Percentiles rank a stretch among this genome's conserved stretches.
Conservation (phyloP, 2,329 filamentous ascomycete genomes). For the Trichoderma aggressivum region DNA sequence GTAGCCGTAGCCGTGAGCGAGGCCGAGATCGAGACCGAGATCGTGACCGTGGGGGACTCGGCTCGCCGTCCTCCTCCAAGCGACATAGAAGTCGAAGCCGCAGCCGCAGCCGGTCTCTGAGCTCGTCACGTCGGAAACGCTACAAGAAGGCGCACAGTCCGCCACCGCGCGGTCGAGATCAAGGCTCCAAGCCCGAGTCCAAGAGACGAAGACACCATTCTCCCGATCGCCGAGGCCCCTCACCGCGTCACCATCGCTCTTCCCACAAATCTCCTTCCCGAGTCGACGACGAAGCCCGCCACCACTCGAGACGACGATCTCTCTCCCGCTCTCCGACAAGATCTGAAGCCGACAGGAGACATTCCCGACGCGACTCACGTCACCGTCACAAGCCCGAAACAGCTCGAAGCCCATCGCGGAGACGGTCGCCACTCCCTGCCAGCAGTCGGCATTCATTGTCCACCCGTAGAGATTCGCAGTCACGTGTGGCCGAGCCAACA, state of each 20-base stretch:
- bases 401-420: slow-evolving; percentile 17
- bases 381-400: slow-evolving; percentile 19
- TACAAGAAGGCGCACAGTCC: slow-evolving; percentile 35
- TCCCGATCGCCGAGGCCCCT: slow-evolving; percentile 31
- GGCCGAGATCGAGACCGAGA: slow-evolving; percentile 2
- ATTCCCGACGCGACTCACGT: slow-evolving; percentile 26
- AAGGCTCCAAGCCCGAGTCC: slow-evolving; percentile 36
- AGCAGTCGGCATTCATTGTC: slow-evolving; percentile 14
- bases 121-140: slow-evolving; percentile 39
- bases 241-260: slow-evolving; percentile 31
- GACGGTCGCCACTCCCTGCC: slow-evolving; percentile 14
- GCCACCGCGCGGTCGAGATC: slow-evolving; percentile 39
- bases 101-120: slow-evolving; percentile 39
- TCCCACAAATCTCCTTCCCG: slow-evolving; percentile 30
- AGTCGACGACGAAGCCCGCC: slow-evolving; percentile 23
- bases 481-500: slow-evolving; percentile 25
- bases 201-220: slow-evolving; percentile 33
- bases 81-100: slow-evolving; percentile 42
- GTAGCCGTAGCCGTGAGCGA: slow-evolving; percentile 23
- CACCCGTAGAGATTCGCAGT: slow-evolving; percentile 20
- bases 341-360: slow-evolving; percentile 27
- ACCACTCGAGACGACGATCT: slow-evolving; percentile 25
- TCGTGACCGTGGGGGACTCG: slow-evolving; percentile 27
- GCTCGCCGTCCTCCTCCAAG: slow-evolving; percentile 40
- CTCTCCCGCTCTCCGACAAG: slow-evolving; percentile 28